Evolutionary conservation across 257 asterid species (phyloP).

Genomic region (Linderniella brevidens): DNA sequence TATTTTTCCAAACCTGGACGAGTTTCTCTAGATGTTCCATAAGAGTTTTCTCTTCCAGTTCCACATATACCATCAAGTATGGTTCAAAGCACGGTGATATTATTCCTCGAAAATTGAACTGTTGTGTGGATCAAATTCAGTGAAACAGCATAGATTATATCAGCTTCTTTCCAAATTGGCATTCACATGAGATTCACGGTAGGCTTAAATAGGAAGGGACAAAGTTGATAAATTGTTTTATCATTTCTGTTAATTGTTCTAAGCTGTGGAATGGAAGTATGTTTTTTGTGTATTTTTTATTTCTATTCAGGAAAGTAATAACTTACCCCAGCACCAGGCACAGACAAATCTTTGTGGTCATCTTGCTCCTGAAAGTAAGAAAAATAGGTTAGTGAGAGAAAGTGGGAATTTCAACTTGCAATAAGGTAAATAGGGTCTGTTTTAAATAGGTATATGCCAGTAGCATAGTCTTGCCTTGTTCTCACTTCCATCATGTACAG

Average conservation of each 20-base stretch:
- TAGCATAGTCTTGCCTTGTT: constrained; percentile 46
- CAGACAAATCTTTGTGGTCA: constrained; percentile 55
- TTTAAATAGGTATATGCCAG: constrained; percentile 9
- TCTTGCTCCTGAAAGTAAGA: constrained; percentile 43
- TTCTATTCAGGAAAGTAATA: no score
- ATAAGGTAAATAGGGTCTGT: constrained; percentile 9
- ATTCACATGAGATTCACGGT: no score
- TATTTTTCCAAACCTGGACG: constrained; percentile 49
- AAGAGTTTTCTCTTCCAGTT: constrained; percentile 92
- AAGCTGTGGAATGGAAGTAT: no score
- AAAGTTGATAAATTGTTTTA: no score
- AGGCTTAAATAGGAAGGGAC: no score
- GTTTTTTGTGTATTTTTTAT: no score
- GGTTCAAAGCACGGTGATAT: constrained; percentile 97
- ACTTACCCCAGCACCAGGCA: constrained; percentile 90
- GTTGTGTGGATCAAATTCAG: constrained; percentile 23
- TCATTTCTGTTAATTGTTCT: no score
- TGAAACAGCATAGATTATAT: constrained; percentile 10
- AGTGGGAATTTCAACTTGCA: background rate
- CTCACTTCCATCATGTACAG: constrained; percentile 63
- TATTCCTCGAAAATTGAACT: constrained; percentile 96
- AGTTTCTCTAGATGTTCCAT: constrained; percentile 95
- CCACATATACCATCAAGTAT: constrained; percentile 76
- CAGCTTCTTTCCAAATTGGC: background rate
- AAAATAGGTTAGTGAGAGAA: no score